Percentiles rank a stretch among this genome's conserved stretches.
Evolutionary conservation across 2,329 filamentous ascomycete genomes (phyloP).

Genomic region (Chrysoporthe austroafricana): DNA sequence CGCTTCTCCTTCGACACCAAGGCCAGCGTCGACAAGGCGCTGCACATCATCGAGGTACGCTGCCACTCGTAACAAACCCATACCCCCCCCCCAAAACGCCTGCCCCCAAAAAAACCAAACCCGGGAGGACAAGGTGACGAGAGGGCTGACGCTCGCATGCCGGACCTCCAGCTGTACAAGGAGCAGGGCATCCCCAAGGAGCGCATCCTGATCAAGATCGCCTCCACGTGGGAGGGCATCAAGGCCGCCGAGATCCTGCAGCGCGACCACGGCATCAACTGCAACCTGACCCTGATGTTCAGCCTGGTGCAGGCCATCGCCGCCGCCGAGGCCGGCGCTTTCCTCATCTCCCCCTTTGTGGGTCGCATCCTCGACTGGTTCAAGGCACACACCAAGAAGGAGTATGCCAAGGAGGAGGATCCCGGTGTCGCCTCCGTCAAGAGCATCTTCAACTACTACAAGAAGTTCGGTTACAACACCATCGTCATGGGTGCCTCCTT

Average conservation of each 20-base stretch:
- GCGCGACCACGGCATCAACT: constrained; percentile 94
- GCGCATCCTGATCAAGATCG: constrained; percentile 97
- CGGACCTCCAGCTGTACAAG: constrained; percentile 78
- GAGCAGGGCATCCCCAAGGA: constrained; percentile 89
- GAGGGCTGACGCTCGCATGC: constrained; percentile 11
- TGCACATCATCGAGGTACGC: constrained; percentile 91
- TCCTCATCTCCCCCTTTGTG: constrained; percentile 98
- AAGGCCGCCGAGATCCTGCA: constrained; percentile 97
- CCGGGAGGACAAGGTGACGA: neutral
- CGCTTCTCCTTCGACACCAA: constrained; percentile 94
- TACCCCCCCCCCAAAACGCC: no score
- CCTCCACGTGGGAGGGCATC: constrained; percentile 99
- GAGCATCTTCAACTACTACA: constrained; percentile 99
- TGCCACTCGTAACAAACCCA: no score
- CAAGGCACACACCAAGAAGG: constrained; percentile 95
- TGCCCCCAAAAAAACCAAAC: no score
- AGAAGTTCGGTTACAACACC: constrained; percentile 99
- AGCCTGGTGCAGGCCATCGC: constrained; percentile 92
- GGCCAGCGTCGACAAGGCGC: constrained; percentile 90
- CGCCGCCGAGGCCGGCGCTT: constrained; percentile 91
- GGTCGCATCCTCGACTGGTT: constrained; percentile 99
- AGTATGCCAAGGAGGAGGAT: constrained; percentile 87
- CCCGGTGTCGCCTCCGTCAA: constrained; percentile 94
- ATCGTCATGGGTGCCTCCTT: constrained; percentile 99
- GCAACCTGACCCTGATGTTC: constrained; percentile 99